Evolutionary conservation across 1,139 yeast genomes (phyloP).

Genomic region (Blastobotrys persicus): DNA sequence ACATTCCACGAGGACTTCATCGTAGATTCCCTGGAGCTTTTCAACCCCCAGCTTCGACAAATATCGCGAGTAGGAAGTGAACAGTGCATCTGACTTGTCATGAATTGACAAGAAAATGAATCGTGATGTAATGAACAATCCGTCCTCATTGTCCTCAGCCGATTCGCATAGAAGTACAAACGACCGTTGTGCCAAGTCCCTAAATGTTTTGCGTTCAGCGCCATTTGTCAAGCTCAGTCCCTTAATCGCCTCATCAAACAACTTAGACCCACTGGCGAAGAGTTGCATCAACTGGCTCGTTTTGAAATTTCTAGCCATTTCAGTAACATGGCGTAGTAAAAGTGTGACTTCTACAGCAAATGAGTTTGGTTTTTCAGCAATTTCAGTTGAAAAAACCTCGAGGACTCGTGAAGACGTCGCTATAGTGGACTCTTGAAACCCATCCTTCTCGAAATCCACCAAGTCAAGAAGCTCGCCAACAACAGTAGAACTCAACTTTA

Average conservation of each 20-base stretch:
- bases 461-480: background rate
- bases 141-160: background rate
- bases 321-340: background rate
- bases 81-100: background rate
- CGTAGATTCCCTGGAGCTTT: background rate
- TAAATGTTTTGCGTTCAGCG: no score
- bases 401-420: background rate
- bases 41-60: background rate
- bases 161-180: background rate
- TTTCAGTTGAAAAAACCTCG: background rate
- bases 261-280: background rate
- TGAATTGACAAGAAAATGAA: constrained; percentile 3
- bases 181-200: background rate
- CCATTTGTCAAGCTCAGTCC: background rate
- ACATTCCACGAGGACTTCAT: background rate
- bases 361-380: no score
- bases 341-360: background rate
- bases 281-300: background rate
- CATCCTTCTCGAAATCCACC: constrained; percentile 8
- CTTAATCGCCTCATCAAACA: background rate
- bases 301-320: background rate
- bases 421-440: background rate
- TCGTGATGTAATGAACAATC: constrained; percentile 8
- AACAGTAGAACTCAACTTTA: constrained; percentile 14
- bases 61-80: background rate